Evolutionary conservation across 257 asterid genomes (phyloP).

Genomic region (Solanum etuberosum): DNA sequence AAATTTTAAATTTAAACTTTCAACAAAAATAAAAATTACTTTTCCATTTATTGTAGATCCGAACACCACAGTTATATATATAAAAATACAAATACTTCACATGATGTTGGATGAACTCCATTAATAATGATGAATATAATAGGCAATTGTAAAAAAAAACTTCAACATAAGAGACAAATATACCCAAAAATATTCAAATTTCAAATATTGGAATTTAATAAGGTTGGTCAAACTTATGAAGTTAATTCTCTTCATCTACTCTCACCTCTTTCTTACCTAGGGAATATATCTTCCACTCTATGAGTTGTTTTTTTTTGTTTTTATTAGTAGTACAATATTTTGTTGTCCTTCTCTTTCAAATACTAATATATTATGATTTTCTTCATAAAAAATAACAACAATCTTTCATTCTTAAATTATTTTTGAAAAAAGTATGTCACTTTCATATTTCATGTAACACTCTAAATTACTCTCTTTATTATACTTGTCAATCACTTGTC

Average conservation of each 20-base stretch:
- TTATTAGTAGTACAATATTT: background rate
- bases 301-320: conserved; percentile 6
- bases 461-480: background rate
- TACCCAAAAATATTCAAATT: background rate
- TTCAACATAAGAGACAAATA: background rate
- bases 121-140: background rate
- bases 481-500: background rate
- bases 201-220: background rate
- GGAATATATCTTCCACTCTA: conserved; percentile 19
- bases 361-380: background rate
- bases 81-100: background rate
- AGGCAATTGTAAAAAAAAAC: too few species aligned
- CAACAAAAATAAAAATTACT: too few species aligned
- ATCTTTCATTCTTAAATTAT: background rate
- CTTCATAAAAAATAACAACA: too few species aligned
- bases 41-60: too few species aligned
- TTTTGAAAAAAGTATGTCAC: background rate
- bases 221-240: conserved; percentile 7
- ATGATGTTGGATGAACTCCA: background rate
- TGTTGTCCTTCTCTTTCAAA: conserved; percentile 18
- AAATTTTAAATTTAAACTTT: too few species aligned
- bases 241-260: background rate
- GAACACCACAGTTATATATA: too few species aligned
- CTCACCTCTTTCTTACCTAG: conserved; percentile 2
- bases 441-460: background rate